phyloP scores from a whole-genome alignment of 2,329 filamentous ascomycete genomes.

The Penicillium oxalicum region DNA sequence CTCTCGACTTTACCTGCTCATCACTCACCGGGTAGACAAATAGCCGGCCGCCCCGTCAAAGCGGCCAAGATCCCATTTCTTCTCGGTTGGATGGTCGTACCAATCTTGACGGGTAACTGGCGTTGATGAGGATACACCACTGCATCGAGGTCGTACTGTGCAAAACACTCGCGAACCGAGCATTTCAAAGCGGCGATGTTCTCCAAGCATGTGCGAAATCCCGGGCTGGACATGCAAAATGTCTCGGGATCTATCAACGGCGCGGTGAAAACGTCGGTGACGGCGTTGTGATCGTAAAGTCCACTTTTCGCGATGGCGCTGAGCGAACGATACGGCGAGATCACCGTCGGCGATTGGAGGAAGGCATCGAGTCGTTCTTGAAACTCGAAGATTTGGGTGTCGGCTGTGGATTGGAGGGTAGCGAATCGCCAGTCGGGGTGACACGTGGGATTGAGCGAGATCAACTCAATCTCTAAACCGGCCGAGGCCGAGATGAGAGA shows the following conservation, averaged over 20 bases:
- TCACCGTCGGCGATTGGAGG: constrained; percentile 37
- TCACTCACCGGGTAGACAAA: constrained; percentile 36
- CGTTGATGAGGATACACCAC: constrained; percentile 61
- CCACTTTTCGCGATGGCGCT: constrained; percentile 46
- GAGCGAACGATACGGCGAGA: constrained; percentile 34
- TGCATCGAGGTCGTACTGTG: constrained; percentile 47
- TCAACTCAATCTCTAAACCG: constrained; percentile 21
- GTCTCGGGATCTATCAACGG: constrained; percentile 48
- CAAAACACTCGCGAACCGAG: constrained; percentile 48
- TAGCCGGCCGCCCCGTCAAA: constrained; percentile 49
- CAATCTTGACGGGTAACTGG: constrained; percentile 56
- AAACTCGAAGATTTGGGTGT: constrained; percentile 59
- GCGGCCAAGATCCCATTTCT: constrained; percentile 55
- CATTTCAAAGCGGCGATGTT: constrained; percentile 50
- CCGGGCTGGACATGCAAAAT: constrained; percentile 49
- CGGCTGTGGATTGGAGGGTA: constrained; percentile 41
- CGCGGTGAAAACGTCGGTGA: constrained; percentile 54
- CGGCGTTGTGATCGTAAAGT: constrained; percentile 45
- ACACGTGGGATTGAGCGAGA: constrained; percentile 48
- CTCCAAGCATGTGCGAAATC: constrained; percentile 45
- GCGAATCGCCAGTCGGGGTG: constrained; percentile 13
- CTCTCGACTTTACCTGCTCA: not conserved
- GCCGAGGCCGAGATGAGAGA: not conserved
- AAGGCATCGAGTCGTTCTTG: constrained; percentile 52
- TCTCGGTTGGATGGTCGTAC: constrained; percentile 52